Evolutionary conservation across 2,329 filamentous ascomycete species (phyloP).

Genomic region (Paecilomyces sp.): DNA sequence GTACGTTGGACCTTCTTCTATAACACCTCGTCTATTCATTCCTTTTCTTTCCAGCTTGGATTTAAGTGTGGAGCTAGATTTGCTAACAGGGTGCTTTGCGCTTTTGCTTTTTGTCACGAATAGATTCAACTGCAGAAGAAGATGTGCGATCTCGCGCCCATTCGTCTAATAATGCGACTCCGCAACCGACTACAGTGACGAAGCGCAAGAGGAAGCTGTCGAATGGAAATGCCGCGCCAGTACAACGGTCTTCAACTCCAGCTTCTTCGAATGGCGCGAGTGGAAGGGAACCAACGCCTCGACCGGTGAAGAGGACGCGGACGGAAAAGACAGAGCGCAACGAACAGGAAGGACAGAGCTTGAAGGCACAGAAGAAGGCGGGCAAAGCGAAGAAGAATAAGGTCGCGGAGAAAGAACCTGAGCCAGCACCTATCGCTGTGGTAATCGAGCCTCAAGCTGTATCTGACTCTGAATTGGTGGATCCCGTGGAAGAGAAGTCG

Average conservation of each 20-base stretch:
- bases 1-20: conserved; percentile 3
- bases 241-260: background rate
- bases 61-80: background rate
- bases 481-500: background rate
- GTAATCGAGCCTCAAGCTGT: background rate
- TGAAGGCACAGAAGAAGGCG: conserved; percentile 7
- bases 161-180: background rate
- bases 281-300: conserved; percentile 6
- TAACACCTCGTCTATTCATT: too few species aligned
- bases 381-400: conserved; percentile 1
- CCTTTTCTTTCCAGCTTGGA: background rate
- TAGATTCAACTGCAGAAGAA: background rate
- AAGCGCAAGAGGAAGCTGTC: conserved; percentile 10
- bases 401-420: conserved; percentile 1
- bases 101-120: background rate
- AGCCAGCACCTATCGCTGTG: background rate
- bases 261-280: conserved; percentile 1
- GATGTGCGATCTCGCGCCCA: background rate
- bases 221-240: conserved; percentile 1
- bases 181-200: background rate
- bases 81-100: background rate
- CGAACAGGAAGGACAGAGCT: conserved; percentile 5
- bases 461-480: background rate
- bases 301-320: conserved; percentile 21
- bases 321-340: conserved; percentile 5